Evolutionary conservation across 2,329 filamentous ascomycete genomes (phyloP).

Genomic region (Neofusicoccum sp.): DNA sequence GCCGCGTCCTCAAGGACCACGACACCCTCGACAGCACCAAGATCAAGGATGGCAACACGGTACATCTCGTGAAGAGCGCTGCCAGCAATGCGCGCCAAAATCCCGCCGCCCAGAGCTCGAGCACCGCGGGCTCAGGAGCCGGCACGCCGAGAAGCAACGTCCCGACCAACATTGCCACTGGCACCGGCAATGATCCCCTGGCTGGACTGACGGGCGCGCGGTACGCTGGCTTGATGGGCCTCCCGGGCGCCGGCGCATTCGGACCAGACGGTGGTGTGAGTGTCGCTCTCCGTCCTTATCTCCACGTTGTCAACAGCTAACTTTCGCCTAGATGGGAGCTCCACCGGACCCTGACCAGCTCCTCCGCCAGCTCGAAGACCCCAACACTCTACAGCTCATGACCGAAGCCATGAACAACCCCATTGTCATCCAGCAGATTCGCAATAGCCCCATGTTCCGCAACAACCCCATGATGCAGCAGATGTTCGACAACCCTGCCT

Average conservation of each 20-base stretch:
- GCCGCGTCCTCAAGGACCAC: conserved; percentile 92
- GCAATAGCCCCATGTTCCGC: conserved; percentile 70
- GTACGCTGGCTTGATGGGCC: conserved; percentile 87
- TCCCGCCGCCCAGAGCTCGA: conserved; percentile 54
- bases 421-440: conserved; percentile 83
- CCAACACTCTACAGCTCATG: conserved; percentile 82
- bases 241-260: conserved; percentile 87
- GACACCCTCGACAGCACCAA: conserved; percentile 86
- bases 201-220: conserved; percentile 89
- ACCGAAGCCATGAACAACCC: conserved; percentile 96
- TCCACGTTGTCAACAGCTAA: conserved; percentile 1
- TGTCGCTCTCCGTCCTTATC: conserved; percentile 29
- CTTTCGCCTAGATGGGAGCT: conserved; percentile 79
- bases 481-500: conserved; percentile 84
- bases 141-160: conserved; percentile 49
- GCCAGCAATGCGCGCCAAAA: conserved; percentile 75
- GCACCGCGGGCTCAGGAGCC: conserved; percentile 50
- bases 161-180: conserved; percentile 77
- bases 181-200: conserved; percentile 80
- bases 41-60: conserved; percentile 93
- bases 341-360: conserved; percentile 81
- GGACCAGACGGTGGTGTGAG: conserved; percentile 92
- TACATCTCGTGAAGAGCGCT: conserved; percentile 95
- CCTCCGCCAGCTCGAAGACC: conserved; percentile 83
- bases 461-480: conserved; percentile 86